phyloP scores from a whole-genome alignment of 2,329 filamentous ascomycete species.

The Trichoderma sp. region DNA sequence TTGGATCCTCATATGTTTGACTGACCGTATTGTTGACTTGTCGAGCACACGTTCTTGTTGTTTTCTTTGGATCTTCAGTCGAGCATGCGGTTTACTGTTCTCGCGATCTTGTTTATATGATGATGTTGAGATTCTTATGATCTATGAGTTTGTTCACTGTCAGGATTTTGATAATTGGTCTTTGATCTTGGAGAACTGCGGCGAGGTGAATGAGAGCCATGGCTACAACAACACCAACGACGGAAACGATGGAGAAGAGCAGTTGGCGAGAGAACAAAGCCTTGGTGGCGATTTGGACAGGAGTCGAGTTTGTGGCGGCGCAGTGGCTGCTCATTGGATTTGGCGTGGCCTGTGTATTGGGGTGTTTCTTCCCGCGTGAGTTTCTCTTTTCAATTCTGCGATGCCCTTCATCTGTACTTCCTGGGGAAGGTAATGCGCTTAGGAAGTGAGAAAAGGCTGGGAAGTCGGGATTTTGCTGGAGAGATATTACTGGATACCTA shows the following conservation, averaged over 20 bases:
- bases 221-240: not conserved
- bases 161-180: not conserved
- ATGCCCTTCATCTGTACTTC: not conserved
- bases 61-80: not conserved
- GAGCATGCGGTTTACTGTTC: too few species aligned
- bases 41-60: not conserved
- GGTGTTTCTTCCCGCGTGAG: slow-evolving; percentile 49
- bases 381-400: slow-evolving; percentile 9
- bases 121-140: not conserved
- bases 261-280: slow-evolving; percentile 3
- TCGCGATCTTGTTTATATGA: not conserved
- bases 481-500: too few species aligned
- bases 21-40: not conserved
- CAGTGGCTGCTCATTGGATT: slow-evolving; percentile 70
- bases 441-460: not conserved
- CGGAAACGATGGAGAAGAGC: not conserved
- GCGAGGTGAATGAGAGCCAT: slow-evolving; percentile 2
- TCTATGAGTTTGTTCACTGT: not conserved
- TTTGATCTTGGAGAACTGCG: not conserved
- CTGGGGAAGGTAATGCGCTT: not conserved
- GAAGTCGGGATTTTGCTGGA: not conserved
- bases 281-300: slow-evolving; percentile 2
- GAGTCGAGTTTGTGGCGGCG: slow-evolving; percentile 47
- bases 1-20: not conserved
- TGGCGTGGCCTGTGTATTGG: slow-evolving; percentile 53